These are phyloP conservation scores for Aspergillus saccharolyticus DNA, from an alignment of 495 filamentous ascomycete species.

Conservation along the genomic window DNA sequence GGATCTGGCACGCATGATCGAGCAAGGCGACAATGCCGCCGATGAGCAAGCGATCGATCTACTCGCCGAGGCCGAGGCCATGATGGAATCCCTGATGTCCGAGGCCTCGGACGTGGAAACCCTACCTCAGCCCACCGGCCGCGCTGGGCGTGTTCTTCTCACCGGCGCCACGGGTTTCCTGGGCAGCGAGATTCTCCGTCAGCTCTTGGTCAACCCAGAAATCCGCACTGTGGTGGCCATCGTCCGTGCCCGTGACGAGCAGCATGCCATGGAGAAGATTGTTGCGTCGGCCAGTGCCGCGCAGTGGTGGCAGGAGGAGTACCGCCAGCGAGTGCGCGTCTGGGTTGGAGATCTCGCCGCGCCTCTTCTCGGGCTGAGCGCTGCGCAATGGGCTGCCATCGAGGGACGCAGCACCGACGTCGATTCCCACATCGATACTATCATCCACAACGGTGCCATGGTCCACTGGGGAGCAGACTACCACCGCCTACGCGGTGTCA, in stretches of 20 bases:
- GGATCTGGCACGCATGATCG: too few species aligned
- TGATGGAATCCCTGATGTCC: too few species aligned
- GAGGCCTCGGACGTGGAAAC: too few species aligned
- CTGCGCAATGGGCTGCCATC: background rate
- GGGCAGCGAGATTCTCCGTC: constrained; percentile 23
- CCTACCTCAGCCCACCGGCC: background rate
- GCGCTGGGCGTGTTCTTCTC: constrained; percentile 10
- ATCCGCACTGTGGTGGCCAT: constrained; percentile 20
- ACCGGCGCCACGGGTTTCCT: constrained; percentile 32
- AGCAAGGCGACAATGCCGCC: too few species aligned
- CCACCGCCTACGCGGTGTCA: constrained; percentile 24
- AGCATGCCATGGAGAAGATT: constrained; percentile 18
- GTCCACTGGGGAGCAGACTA: constrained; percentile 37
- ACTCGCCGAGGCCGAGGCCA: too few species aligned
- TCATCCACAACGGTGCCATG: constrained; percentile 64
- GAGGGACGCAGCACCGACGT: too few species aligned
- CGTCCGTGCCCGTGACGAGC: constrained; percentile 17
- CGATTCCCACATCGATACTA: constrained; percentile 40
- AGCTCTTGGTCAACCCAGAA: constrained; percentile 12
- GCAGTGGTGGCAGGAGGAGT: constrained; percentile 26
- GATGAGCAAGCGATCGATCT: too few species aligned
- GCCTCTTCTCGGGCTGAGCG: constrained; percentile 27
- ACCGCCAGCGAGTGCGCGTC: constrained; percentile 14
- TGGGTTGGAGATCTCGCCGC: constrained; percentile 29
- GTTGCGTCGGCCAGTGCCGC: constrained; percentile 12